Conservation (phyloP, 140 eudicot genomes). For the Stevia rebaudiana region DNA sequence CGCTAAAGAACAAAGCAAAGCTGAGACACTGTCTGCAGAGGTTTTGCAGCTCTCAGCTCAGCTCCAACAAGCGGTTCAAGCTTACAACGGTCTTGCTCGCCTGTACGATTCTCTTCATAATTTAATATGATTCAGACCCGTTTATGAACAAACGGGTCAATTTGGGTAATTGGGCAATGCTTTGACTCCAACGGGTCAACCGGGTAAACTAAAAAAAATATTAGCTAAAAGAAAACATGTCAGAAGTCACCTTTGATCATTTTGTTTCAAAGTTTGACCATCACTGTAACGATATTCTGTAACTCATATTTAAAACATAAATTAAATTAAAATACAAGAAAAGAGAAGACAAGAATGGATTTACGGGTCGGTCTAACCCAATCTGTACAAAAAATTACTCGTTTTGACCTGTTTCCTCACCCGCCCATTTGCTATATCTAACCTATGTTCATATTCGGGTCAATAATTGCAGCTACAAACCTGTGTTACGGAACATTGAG, state of each 20-base stretch:
- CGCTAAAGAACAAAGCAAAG: slow-evolving; percentile 85
- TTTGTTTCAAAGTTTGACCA: background rate
- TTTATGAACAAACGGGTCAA: slow-evolving; percentile 1
- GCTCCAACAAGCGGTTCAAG: slow-evolving; percentile 86
- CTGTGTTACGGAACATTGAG: slow-evolving; percentile 87
- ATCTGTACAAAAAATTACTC: background rate
- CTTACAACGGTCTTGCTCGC: slow-evolving; percentile 78
- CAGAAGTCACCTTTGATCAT: background rate
- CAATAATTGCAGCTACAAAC: slow-evolving; percentile 66
- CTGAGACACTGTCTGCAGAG: slow-evolving; percentile 82
- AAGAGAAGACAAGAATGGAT: background rate
- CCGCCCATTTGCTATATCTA: background rate
- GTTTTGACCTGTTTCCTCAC: background rate
- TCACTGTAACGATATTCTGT: background rate
- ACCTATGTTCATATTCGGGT: background rate
- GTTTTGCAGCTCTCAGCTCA: slow-evolving; percentile 84
- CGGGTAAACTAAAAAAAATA: background rate
- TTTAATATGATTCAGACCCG: background rate
- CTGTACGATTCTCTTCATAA: slow-evolving; percentile 39
- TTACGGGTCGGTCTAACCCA: background rate
- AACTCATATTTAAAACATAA: background rate
- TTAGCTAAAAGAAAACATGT: slow-evolving; percentile 1
- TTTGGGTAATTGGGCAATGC: background rate
- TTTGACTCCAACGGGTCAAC: background rate
- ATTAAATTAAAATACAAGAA: background rate